Base-by-base conservation (phyloP, 2,329 filamentous ascomycete genomes). In the Penicillium hordei region DNA sequence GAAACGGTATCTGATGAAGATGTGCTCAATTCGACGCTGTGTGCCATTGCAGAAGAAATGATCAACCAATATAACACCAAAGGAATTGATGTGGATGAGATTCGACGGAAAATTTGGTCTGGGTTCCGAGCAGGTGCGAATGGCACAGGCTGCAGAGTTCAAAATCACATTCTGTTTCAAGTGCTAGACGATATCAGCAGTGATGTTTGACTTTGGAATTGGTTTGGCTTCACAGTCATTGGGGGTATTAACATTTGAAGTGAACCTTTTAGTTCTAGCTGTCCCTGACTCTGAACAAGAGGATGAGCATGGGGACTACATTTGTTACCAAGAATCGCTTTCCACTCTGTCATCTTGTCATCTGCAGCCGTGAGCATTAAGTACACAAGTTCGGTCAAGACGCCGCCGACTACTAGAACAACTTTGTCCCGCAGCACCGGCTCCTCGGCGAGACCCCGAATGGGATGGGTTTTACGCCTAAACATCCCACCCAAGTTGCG, bases 121-220 rank as follows among this genome's bases (percentile, higher is more conserved):
- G 74, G 72, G 0, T 76, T 75, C 48, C 65, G 66, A 39, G 68
- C 67, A 25, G 66, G 67, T 12, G 48, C 58, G 10, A 60, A 63
- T 49, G 69, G 68, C 9, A 64, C 71, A 55, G 74, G 70, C 23
- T 76, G 73, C 57, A 70, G 72, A 46, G 73, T 78, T 7, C 70
- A 74, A 45, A 76, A 73, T 52, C 72, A 75, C n/a, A 68, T 81
- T 15, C 69, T 80, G 23, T 76, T 79, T 29, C 62, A 74, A 60
- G 67, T 76, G 19, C 55, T 76, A 62, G 71, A 76, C 59, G 74
- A 77, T 42, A 71, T 76, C 55, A 75, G 72, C 63, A 62, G 67
- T 46, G 55, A 65, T 25, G 44, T 65, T 17, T 72, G 57, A 69
- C 53, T 21, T 48, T 48, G 15, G 19, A 17, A 38, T 60, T 40